Conservation (phyloP, 1,284 basidiomycete genomes). For the Heliocybe sulcata region DNA sequence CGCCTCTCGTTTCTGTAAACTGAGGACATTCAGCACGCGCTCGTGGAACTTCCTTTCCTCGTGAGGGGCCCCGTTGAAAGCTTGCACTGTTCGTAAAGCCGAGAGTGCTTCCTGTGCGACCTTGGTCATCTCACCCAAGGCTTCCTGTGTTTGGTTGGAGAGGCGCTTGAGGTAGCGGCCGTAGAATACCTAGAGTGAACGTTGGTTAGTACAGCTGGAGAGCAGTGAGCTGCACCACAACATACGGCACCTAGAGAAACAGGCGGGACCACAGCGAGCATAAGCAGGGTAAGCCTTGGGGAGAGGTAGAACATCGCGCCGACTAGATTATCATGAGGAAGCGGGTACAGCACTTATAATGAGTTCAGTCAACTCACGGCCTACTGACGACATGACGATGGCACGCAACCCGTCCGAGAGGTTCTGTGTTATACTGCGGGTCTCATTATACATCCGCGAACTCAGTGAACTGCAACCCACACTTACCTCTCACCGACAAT, state of each 20-base stretch:
- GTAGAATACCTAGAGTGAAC: conserved; percentile 74
- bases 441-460: conserved; percentile 3
- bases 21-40: conserved; percentile 65
- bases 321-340: conserved; percentile 38
- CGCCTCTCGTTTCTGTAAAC: conserved; percentile 83
- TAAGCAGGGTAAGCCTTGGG: conserved; percentile 82
- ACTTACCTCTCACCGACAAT: conserved; percentile 90
- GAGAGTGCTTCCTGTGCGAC: conserved; percentile 87
- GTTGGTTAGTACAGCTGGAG: background rate
- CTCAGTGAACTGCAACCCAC: background rate
- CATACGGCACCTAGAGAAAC: conserved; percentile 90
- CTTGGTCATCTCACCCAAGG: conserved; percentile 93
- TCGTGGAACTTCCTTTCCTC: conserved; percentile 70
- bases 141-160: conserved; percentile 90
- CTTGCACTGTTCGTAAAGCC: conserved; percentile 91
- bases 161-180: conserved; percentile 91
- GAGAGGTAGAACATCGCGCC: conserved; percentile 97
- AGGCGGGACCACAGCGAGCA: conserved; percentile 93
- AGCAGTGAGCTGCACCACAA: background rate
- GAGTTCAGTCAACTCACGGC: conserved; percentile 45
- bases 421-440: conserved; percentile 78
- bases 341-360: background rate
- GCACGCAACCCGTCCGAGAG: conserved; percentile 88
- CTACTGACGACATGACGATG: conserved; percentile 83
- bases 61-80: conserved; percentile 74